Evolutionary conservation across 2,329 filamentous ascomycete species (phyloP).

Genomic region (Teratosphaeria epicoccoides): DNA sequence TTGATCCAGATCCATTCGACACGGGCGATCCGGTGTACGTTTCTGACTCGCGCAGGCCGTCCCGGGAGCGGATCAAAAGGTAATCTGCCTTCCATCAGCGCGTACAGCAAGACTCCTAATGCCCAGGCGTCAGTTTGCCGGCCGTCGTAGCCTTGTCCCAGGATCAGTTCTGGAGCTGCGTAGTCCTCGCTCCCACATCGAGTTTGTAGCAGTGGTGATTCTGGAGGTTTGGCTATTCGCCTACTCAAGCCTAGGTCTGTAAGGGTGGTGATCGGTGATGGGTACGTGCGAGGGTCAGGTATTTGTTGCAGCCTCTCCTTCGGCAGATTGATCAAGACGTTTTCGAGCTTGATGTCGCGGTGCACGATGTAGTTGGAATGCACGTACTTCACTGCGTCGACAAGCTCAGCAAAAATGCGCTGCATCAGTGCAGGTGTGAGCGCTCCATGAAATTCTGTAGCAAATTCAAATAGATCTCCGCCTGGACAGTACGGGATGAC

Average conservation of each 20-base stretch:
- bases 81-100: slow-evolving; percentile 80
- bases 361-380: slow-evolving; percentile 83
- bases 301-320: slow-evolving; percentile 49
- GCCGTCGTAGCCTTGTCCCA: slow-evolving; percentile 90
- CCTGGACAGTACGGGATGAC: slow-evolving; percentile 88
- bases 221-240: slow-evolving; percentile 59
- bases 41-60: slow-evolving; percentile 55
- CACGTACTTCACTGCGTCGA: slow-evolving; percentile 75
- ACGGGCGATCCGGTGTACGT: slow-evolving; percentile 86
- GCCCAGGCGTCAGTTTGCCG: slow-evolving; percentile 91
- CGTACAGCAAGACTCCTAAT: slow-evolving; percentile 83
- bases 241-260: slow-evolving; percentile 87
- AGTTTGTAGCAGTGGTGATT: slow-evolving; percentile 81
- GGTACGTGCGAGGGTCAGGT: slow-evolving; percentile 62
- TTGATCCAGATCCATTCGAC: slow-evolving; percentile 93
- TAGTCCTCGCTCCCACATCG: slow-evolving; percentile 96
- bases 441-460: slow-evolving; percentile 58
- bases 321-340: slow-evolving; percentile 82
- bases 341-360: slow-evolving; percentile 96
- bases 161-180: slow-evolving; percentile 88
- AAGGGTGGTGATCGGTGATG: slow-evolving; percentile 73
- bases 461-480: slow-evolving; percentile 89
- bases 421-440: slow-evolving; percentile 61
- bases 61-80: slow-evolving; percentile 86
- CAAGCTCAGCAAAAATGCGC: slow-evolving; percentile 80